phyloP scores from a whole-genome alignment of 495 filamentous ascomycete species.

The Neurospora sp. region DNA sequence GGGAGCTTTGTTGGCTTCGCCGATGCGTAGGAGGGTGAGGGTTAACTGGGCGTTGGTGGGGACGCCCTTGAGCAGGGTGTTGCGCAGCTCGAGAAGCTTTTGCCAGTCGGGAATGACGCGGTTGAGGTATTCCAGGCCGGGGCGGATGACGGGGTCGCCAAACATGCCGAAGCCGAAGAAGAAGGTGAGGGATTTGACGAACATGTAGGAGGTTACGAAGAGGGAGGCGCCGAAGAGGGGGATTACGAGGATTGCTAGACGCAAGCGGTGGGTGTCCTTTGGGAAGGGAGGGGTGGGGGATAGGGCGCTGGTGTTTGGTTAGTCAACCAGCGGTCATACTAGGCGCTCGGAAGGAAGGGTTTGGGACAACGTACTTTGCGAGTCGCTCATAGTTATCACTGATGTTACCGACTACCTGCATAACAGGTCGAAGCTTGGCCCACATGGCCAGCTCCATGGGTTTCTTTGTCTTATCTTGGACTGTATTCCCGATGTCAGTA shows the following conservation, averaged over 20 bases:
- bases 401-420: conserved; percentile 65
- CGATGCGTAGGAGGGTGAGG: conserved; percentile 73
- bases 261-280: conserved; percentile 47
- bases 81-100: conserved; percentile 57
- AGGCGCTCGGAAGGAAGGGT: background rate
- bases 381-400: conserved; percentile 74
- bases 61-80: conserved; percentile 69
- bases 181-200: conserved; percentile 60
- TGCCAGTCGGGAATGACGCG: conserved; percentile 62
- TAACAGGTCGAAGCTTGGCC: conserved; percentile 61
- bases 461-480: conserved; percentile 67
- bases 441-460: conserved; percentile 74
- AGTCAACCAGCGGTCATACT: background rate
- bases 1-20: conserved; percentile 73
- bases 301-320: conserved; percentile 43
- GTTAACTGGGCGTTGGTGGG: conserved; percentile 85
- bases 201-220: conserved; percentile 59
- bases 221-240: conserved; percentile 47
- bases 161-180: conserved; percentile 66
- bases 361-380: conserved; percentile 48
- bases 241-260: conserved; percentile 49
- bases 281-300: conserved; percentile 73
- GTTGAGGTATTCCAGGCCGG: conserved; percentile 52
- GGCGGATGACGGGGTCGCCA: conserved; percentile 60
- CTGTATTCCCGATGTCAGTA: conserved; percentile 7